A percentile compares a stretch with the other conserved stretches of the same genome.
These are phyloP conservation scores for Carex kokanica DNA, from an alignment of 176 grass and related monocot genomes.

Conservation along the genomic window DNA sequence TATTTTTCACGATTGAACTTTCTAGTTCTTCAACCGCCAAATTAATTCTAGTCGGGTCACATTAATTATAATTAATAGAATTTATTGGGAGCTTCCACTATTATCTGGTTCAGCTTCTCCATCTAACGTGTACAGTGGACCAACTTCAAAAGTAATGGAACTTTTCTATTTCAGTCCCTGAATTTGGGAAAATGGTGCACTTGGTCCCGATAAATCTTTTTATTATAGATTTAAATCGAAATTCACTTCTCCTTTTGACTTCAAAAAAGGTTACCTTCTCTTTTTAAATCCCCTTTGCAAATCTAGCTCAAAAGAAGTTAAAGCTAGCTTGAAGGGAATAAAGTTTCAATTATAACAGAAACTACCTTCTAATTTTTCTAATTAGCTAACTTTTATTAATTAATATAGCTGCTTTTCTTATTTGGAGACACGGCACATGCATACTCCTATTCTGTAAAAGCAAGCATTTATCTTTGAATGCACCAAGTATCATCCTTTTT, in stretches of 20 bases:
- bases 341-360: not conserved
- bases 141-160: not conserved
- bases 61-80: not conserved
- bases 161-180: constrained; percentile 4
- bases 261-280: not conserved
- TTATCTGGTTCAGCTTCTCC: not conserved
- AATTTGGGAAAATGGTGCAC: not conserved
- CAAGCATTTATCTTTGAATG: constrained; percentile 6
- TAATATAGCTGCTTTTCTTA: not conserved
- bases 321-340: not conserved
- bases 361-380: not conserved
- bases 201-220: not conserved
- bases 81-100: not conserved
- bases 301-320: not conserved
- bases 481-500: not conserved
- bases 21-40: not conserved
- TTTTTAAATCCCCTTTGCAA: not conserved
- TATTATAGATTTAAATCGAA: not conserved
- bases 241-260: not conserved
- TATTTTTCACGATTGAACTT: not conserved
- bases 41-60: not conserved
- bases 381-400: not conserved
- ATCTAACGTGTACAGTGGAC: not conserved
- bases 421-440: constrained; percentile 3
- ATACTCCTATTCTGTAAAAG: not conserved